Evolutionary conservation across 2,329 filamentous ascomycete genomes (phyloP), one percentile per base, ranked within the genome.

Genomic region (Chrysosporium keratinophilum): DNA sequence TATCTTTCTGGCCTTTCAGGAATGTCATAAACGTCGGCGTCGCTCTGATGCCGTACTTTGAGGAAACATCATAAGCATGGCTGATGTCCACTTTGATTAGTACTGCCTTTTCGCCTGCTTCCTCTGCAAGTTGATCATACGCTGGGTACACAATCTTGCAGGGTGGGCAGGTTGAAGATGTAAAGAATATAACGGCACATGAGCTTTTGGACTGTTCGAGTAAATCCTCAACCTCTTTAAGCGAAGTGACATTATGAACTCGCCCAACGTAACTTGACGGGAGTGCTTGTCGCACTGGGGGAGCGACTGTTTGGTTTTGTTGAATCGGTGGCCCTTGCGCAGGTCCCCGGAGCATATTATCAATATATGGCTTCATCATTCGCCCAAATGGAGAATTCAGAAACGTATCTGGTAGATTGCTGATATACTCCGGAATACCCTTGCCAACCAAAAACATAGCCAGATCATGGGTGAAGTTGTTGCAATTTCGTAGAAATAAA

Each of bases 381-480:
- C 85, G 83, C 0, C 93, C 93, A 64, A 95, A 85, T 0, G 88
- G 88, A 0, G 88, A 93, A 55, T 86, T 82, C 11, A 97, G 76
- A 7, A 97, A 90, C 0, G 84, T 85, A 63, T 89, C 79, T 0
- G 91, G 91, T 65, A 97, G 83, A 60, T 84, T 88, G 31, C 81
- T 79, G 60, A 98, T 97, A 62, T 95, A 83, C 1, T 83, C 79
- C 0, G 93, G 93, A 56, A 97, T 97, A 2, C 88, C 87, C 61
- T 83, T 86, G 19, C 93, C 91, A 0, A 96, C 75, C 0, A 97
- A 75, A 59, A 97, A 97, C 69, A 87, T 93, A 58, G 88, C 76
- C 60, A 97, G 84, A 57, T 95, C 89, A 64, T 97, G 91, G 2
- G 87, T 88, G 69, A 97, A 98, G 69, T 96, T 96, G 73, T 97